Conservation (phyloP, 2,329 filamentous ascomycete species). For the Colletotrichum tamarilloi region DNA sequence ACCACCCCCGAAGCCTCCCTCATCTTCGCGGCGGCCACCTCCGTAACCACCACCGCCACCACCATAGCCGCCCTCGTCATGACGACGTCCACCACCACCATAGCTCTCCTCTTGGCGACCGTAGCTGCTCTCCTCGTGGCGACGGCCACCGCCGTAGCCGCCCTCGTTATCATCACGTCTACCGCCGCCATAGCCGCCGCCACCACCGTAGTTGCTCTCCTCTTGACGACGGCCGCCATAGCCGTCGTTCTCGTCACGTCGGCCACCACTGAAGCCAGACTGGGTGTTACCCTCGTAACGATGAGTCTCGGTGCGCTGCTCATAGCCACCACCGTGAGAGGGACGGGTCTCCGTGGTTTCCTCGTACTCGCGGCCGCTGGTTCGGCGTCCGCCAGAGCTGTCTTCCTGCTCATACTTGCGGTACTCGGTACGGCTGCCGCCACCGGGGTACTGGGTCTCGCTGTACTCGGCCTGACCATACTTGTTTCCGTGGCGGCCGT, state of each 20-base stretch:
- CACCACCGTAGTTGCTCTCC: slow-evolving; percentile 39
- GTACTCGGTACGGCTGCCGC: slow-evolving; percentile 69
- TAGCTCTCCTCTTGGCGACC: slow-evolving; percentile 35
- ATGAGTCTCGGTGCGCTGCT: slow-evolving; percentile 66
- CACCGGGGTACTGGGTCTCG: slow-evolving; percentile 67
- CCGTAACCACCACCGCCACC: slow-evolving; percentile 26
- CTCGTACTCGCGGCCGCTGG: slow-evolving; percentile 67
- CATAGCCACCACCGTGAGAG: slow-evolving; percentile 64
- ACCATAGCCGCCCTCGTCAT: slow-evolving; percentile 34
- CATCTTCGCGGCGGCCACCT: slow-evolving; percentile 38
- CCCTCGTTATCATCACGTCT: slow-evolving; percentile 36
- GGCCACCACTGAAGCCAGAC: slow-evolving; percentile 37
- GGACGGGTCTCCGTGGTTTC: slow-evolving; percentile 66
- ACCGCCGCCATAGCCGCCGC: slow-evolving; percentile 36
- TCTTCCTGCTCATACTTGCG: slow-evolving; percentile 70
- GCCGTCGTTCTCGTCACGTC: slow-evolving; percentile 39
- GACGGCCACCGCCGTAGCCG: slow-evolving; percentile 37
- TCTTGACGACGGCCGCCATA: slow-evolving; percentile 41
- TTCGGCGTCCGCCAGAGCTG: slow-evolving; percentile 48
- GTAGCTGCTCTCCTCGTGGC: slow-evolving; percentile 20
- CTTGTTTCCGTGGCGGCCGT: slow-evolving; percentile 65
- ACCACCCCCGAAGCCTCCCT: slow-evolving; percentile 38
- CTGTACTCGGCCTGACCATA: slow-evolving; percentile 72
- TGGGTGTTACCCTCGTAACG: slow-evolving; percentile 53
- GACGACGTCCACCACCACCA: slow-evolving; percentile 24